Evolutionary conservation across 163 green algal genomes (phyloP), one percentile per base, ranked within the genome.

Genomic region (Prototheca stagnorum): DNA sequence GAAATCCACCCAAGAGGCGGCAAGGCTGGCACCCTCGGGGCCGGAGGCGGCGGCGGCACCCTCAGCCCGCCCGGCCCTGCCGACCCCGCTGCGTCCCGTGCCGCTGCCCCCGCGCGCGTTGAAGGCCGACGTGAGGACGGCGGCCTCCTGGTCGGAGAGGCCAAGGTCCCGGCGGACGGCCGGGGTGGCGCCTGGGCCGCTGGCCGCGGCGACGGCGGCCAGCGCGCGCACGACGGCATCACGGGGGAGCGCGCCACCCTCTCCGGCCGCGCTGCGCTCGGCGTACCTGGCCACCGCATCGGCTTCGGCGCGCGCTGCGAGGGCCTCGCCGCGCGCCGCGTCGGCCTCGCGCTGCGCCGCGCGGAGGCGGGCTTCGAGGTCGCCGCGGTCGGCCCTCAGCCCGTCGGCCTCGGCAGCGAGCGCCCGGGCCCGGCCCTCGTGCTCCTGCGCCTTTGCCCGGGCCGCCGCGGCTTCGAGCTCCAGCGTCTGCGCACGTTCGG

Each of bases 401-500:
- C 33, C 36, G 21, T 59, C 21, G 22, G 66, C 67, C 27, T 54
- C 55, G n/a, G n/a, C n/a, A n/a, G n/a, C n/a, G n/a, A n/a, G n/a
- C n/a, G n/a, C n/a, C n/a, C n/a, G n/a, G n/a, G n/a, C n/a, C n/a
- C n/a, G n/a, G n/a, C n/a, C n/a, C n/a, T n/a, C n/a, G n/a, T n/a
- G n/a, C n/a, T n/a, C n/a, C n/a, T n/a, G n/a, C n/a, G n/a, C n/a
- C n/a, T n/a, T n/a, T n/a, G n/a, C n/a, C n/a, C n/a, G n/a, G n/a
- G n/a, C n/a, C n/a, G 42, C 55, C 21, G 44, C 29, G n/a, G 35
- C 29, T 26, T 55, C 39, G 4, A 39, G 51, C 41, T 57, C 51
- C 16, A 46, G 31, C n/a, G 26, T 35, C 25, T 59, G n/a, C 19
- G 66, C 67, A 22, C 54, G 50, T 3, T 91, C 80, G 45, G 62